phyloP scores from a whole-genome alignment of 108 stramenopile species.

The Cyclostephanos invisitatus region DNA sequence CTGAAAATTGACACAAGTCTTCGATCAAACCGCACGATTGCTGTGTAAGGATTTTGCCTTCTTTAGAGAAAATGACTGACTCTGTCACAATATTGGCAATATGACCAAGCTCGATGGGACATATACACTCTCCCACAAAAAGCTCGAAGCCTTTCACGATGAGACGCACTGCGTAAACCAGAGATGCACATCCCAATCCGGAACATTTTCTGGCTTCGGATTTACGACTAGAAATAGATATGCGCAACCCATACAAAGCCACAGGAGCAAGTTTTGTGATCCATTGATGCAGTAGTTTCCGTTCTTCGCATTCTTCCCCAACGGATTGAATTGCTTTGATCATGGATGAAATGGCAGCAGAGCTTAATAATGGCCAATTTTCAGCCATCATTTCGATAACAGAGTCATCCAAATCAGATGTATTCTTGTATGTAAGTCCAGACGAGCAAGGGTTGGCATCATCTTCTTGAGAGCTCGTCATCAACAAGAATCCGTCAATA shows the following conservation, averaged over 20 bases:
- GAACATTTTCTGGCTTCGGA: not conserved
- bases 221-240: slow-evolving; percentile 14
- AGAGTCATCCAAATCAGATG: slow-evolving; percentile 35
- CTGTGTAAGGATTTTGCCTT: slow-evolving; percentile 11
- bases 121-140: slow-evolving; percentile 1
- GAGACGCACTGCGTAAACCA: slow-evolving; percentile 28
- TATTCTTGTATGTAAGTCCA: slow-evolving; percentile 44
- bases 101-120: slow-evolving; percentile 16
- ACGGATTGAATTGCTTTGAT: slow-evolving; percentile 24
- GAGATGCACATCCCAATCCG: slow-evolving; percentile 12
- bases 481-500: slow-evolving; percentile 68
- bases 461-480: not conserved
- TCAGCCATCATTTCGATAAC: slow-evolving; percentile 29
- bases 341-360: slow-evolving; percentile 42
- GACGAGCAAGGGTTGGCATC: slow-evolving; percentile 6
- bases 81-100: slow-evolving; percentile 29
- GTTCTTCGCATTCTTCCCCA: slow-evolving; percentile 19
- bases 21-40: slow-evolving; percentile 45
- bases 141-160: slow-evolving; percentile 21
- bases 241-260: slow-evolving; percentile 48
- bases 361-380: slow-evolving; percentile 54
- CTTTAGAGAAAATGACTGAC: slow-evolving; percentile 23
- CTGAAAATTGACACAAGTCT: slow-evolving; percentile 25
- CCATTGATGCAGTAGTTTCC: slow-evolving; percentile 46
- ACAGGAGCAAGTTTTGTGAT: slow-evolving; percentile 53